A percentile compares a stretch with the other conserved stretches of the same genome.
Evolutionary conservation across 2,329 filamentous ascomycete species (phyloP).

Genomic region (Atkinsonella texensis): DNA sequence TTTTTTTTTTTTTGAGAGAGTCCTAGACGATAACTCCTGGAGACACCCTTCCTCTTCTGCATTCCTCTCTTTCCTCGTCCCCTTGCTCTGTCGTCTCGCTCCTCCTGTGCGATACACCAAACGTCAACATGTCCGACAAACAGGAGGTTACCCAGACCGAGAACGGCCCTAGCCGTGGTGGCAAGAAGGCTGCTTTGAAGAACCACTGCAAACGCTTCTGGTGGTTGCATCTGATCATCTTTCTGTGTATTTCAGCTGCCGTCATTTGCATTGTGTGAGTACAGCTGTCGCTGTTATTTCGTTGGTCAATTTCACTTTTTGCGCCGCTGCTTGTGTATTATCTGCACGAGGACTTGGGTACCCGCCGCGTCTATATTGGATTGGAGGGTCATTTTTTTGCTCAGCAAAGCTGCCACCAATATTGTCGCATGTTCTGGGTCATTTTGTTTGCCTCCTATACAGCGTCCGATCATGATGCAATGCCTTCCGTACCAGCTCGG

Average conservation of each 20-base stretch:
- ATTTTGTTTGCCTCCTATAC: too few species aligned
- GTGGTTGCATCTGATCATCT: slow-evolving; percentile 46
- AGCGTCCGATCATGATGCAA: background rate
- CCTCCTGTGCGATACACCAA: background rate
- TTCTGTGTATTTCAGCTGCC: slow-evolving; percentile 38
- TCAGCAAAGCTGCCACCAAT: too few species aligned
- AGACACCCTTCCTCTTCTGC: background rate
- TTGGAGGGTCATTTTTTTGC: background rate
- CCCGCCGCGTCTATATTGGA: background rate
- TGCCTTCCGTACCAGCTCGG: background rate
- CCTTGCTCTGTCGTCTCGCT: background rate
- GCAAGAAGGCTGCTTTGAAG: slow-evolving; percentile 27
- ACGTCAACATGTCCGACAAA: slow-evolving; percentile 26
- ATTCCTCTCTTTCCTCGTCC: background rate
- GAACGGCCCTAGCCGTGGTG: slow-evolving; percentile 13
- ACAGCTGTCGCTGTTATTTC: slow-evolving; percentile 9
- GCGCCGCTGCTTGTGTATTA: too few species aligned
- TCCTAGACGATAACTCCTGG: background rate
- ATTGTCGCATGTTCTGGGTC: too few species aligned
- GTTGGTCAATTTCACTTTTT: background rate
- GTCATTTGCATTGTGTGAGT: slow-evolving; percentile 48
- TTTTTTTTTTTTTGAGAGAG: too few species aligned
- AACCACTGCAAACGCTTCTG: slow-evolving; percentile 44
- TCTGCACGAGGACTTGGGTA: too few species aligned
- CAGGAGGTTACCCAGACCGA: slow-evolving; percentile 24